Evolutionary conservation across 1,284 basidiomycete genomes (phyloP).

Genomic region (Marasmius sp.): DNA sequence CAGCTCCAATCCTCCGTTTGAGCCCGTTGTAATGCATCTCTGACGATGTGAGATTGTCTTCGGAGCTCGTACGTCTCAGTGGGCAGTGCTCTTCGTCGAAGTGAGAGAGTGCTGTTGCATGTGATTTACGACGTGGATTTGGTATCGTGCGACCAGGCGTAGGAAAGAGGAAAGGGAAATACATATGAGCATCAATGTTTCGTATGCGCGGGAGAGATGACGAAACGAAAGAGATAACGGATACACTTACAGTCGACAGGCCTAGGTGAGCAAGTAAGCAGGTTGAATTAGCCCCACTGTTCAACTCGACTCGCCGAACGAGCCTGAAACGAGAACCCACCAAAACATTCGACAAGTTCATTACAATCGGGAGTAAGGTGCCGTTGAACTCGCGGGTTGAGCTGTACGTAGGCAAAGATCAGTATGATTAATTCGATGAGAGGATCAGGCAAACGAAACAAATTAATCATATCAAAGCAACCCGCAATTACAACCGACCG

Average conservation of each 20-base stretch:
- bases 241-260: constrained; percentile 1
- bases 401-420: neutral
- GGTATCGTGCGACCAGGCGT: no score
- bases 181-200: no score
- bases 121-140: neutral
- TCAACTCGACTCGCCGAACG: neutral
- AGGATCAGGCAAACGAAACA: neutral
- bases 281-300: neutral
- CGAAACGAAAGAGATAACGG: no score
- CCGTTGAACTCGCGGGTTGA: constrained; percentile 16
- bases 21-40: constrained; percentile 15
- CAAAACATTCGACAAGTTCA: constrained; percentile 13
- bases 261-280: neutral
- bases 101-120: constrained; percentile 20
- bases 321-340: constrained; percentile 1
- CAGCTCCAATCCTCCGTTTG: neutral
- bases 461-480: neutral
- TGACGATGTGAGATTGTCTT: constrained; percentile 17
- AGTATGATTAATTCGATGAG: neutral
- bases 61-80: constrained; percentile 17
- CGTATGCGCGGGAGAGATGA: no score
- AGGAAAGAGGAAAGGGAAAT: no score
- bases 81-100: constrained; percentile 19
- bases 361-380: constrained; percentile 14
- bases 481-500: neutral